These are phyloP conservation scores for Hyphochytrium catenoides DNA, from an alignment of 352 stramenopile species.

Conservation along the genomic window DNA sequence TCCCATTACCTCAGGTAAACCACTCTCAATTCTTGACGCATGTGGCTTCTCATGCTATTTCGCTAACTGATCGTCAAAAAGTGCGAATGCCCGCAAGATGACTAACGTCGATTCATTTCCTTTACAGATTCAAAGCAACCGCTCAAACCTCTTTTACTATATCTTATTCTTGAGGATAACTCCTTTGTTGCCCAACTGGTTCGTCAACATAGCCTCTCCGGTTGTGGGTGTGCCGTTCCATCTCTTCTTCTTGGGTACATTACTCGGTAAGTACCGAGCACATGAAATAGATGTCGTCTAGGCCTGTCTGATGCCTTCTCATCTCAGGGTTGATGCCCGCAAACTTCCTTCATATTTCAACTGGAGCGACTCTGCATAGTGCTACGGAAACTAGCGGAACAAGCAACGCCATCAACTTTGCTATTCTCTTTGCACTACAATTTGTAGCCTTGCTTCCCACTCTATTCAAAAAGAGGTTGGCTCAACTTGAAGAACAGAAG, in stretches of 20 bases:
- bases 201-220: conserved; percentile 61
- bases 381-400: conserved; percentile 19
- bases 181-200: conserved; percentile 61
- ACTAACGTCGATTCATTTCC: too few species aligned
- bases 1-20: too few species aligned
- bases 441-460: conserved; percentile 52
- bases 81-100: too few species aligned
- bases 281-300: not conserved
- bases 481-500: too few species aligned
- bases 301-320: conserved; percentile 1
- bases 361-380: conserved; percentile 41
- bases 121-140: conserved; percentile 39
- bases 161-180: conserved; percentile 65
- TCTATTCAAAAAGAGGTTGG: conserved; percentile 59
- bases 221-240: conserved; percentile 53
- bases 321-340: conserved; percentile 28
- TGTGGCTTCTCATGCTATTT: too few species aligned
- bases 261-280: conserved; percentile 44
- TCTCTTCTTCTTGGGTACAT: conserved; percentile 52
- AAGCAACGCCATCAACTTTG: conserved; percentile 50
- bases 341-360: conserved; percentile 61
- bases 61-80: too few species aligned
- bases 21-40: too few species aligned
- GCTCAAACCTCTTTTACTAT: conserved; percentile 61
- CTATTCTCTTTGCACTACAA: conserved; percentile 48